Percentiles rank a stretch among this genome's conserved stretches.
Evolutionary conservation across 176 grass and related monocot genomes (phyloP).

Genomic region (Juncus inflexus): DNA sequence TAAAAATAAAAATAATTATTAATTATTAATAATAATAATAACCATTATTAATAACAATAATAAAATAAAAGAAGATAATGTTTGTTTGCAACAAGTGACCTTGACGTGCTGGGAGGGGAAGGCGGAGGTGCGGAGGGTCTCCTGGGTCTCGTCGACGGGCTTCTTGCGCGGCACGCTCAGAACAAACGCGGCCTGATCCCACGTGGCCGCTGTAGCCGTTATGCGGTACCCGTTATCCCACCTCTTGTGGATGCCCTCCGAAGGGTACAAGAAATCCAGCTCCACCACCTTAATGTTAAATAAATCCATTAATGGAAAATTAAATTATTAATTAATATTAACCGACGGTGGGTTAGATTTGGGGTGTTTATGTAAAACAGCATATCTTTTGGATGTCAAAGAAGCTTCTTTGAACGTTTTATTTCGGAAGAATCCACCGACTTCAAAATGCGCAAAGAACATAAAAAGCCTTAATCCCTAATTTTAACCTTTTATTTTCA

Average conservation of each 20-base stretch:
- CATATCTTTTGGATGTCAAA: too few relatives aligned
- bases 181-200: conserved; percentile 84
- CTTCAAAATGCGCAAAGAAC: too few relatives aligned
- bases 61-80: neutral
- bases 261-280: conserved; percentile 95
- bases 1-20: too few relatives aligned
- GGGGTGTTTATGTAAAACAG: too few relatives aligned
- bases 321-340: too few relatives aligned
- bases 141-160: conserved; percentile 79
- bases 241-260: conserved; percentile 93
- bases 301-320: neutral
- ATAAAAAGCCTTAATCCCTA: too few relatives aligned
- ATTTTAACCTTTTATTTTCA: too few relatives aligned
- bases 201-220: conserved; percentile 83
- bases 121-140: conserved; percentile 86
- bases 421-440: too few relatives aligned
- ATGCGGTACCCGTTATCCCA: conserved; percentile 91
- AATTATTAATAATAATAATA: too few relatives aligned
- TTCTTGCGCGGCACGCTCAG: conserved; percentile 84
- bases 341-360: too few relatives aligned
- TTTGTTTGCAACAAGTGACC: conserved; percentile 27
- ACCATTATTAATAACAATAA: neutral
- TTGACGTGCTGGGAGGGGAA: conserved; percentile 97
- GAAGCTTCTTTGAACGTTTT: too few relatives aligned
- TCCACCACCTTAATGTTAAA: conserved; percentile 72